phyloP scores from a whole-genome alignment of 768 basidiomycete genomes.

The Heimioporus sp. region DNA sequence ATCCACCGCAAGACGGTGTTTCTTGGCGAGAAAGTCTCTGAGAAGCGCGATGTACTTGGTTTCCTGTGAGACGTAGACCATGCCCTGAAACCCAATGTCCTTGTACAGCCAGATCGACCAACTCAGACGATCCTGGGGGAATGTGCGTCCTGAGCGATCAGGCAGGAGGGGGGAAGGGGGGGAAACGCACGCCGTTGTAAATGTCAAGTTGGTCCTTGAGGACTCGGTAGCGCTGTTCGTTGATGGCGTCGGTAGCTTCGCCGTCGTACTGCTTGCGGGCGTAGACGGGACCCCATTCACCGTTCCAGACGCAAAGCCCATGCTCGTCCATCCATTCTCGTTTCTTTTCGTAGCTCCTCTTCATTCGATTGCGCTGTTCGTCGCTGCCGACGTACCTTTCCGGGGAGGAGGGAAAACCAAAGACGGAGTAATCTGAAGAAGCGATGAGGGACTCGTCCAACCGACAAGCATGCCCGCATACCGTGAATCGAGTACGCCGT shows the following conservation, averaged over 20 bases:
- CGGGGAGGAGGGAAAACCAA: conserved; percentile 64
- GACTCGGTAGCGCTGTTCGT: conserved; percentile 60
- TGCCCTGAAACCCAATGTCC: conserved; percentile 84
- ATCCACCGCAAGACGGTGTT: conserved; percentile 74
- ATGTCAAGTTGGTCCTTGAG: conserved; percentile 72
- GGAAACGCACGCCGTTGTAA: conserved; percentile 51
- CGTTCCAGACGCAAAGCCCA: conserved; percentile 71
- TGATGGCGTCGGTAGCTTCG: conserved; percentile 59
- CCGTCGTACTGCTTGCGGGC: conserved; percentile 61
- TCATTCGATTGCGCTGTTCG: conserved; percentile 50
- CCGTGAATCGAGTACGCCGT: conserved; percentile 80
- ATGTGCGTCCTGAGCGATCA: background rate
- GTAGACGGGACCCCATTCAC: conserved; percentile 85
- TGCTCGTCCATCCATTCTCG: conserved; percentile 72
- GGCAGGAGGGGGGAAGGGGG: background rate
- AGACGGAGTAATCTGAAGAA: conserved; percentile 34
- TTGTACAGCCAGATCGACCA: conserved; percentile 92
- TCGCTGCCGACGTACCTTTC: conserved; percentile 53
- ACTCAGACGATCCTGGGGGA: conserved; percentile 54
- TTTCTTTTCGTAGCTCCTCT: conserved; percentile 67
- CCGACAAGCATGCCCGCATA: background rate
- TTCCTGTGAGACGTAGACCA: conserved; percentile 69
- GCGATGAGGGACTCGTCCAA: background rate
- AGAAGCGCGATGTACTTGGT: conserved; percentile 74
- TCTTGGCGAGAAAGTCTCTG: conserved; percentile 68